Evolutionary conservation across 2,329 filamentous ascomycete species (phyloP).

Genomic region (Cyphellophora europaea): DNA sequence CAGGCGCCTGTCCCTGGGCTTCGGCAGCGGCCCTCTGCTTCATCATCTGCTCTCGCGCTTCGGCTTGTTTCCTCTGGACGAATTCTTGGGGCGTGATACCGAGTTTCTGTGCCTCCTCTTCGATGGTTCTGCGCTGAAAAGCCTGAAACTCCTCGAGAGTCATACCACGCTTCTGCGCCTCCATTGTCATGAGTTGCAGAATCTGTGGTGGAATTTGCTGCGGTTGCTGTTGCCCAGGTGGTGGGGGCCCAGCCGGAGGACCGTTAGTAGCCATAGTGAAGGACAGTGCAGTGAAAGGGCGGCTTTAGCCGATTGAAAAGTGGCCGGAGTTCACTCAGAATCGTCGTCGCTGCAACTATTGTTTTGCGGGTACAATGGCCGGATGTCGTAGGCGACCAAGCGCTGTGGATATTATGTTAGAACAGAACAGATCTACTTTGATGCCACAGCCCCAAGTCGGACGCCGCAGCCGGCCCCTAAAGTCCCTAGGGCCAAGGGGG

Average conservation of each 20-base stretch:
- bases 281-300: no score
- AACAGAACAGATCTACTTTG: no score
- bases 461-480: no score
- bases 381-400: no score
- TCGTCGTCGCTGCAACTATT: no score
- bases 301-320: no score
- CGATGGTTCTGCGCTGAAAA: slow-evolving; percentile 38
- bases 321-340: no score
- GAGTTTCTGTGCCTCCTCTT: slow-evolving; percentile 40
- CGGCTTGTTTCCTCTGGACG: slow-evolving; percentile 29
- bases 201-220: slow-evolving; percentile 15
- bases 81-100: slow-evolving; percentile 43
- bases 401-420: no score
- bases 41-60: slow-evolving; percentile 30
- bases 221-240: no score
- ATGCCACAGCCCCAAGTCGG: no score
- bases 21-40: slow-evolving; percentile 25
- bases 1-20: slow-evolving; percentile 21
- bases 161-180: slow-evolving; percentile 78
- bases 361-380: no score
- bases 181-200: slow-evolving; percentile 27
- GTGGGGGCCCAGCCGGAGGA: slow-evolving; percentile 8
- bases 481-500: no score
- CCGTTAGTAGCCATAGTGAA: slow-evolving; percentile 23
- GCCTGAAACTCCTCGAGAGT: slow-evolving; percentile 67